phyloP scores from a whole-genome alignment of 1,284 basidiomycete genomes.

The Papiliotrema terrestris region DNA sequence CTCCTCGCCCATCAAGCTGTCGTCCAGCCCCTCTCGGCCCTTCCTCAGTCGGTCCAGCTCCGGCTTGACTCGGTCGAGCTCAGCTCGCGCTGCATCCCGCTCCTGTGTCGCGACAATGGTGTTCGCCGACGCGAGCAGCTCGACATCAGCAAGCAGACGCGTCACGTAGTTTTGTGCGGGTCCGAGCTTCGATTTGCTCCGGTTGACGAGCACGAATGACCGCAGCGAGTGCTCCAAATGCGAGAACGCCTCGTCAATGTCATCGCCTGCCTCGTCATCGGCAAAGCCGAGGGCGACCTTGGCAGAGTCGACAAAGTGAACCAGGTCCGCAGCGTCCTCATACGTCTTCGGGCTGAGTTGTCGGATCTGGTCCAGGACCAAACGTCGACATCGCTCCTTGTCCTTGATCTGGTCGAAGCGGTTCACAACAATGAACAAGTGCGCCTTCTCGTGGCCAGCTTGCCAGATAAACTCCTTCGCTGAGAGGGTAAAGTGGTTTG shows the following conservation, averaged over 20 bases:
- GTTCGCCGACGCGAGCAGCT: conserved; percentile 82
- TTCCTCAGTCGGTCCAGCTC: conserved; percentile 81
- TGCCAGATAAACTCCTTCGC: conserved; percentile 92
- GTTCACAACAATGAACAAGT: conserved; percentile 98
- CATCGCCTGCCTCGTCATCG: conserved; percentile 41
- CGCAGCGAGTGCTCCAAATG: conserved; percentile 88
- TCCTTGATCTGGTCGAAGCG: conserved; percentile 94
- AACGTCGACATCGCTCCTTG: conserved; percentile 86
- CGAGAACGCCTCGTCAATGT: conserved; percentile 70
- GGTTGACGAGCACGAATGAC: conserved; percentile 93
- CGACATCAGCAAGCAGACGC: conserved; percentile 83
- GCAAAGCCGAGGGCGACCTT: conserved; percentile 42
- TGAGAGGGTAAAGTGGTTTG: conserved; percentile 97
- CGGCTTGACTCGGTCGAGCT: conserved; percentile 71
- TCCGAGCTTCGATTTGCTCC: conserved; percentile 90
- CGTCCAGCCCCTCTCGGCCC: conserved; percentile 70
- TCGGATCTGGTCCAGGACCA: conserved; percentile 92
- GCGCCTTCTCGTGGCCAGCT: conserved; percentile 95
- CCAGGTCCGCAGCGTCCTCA: conserved; percentile 86
- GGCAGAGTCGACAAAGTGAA: conserved; percentile 96
- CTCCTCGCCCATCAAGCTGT: conserved; percentile 72
- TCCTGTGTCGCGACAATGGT: conserved; percentile 78
- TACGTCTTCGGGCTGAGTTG: conserved; percentile 87
- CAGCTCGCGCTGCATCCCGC: conserved; percentile 67
- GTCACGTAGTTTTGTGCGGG: conserved; percentile 92